Percentiles rank a stretch among this genome's conserved stretches.
Evolutionary conservation across 441 rosid genomes (phyloP).

Genomic region (Jatropha podagrica): DNA sequence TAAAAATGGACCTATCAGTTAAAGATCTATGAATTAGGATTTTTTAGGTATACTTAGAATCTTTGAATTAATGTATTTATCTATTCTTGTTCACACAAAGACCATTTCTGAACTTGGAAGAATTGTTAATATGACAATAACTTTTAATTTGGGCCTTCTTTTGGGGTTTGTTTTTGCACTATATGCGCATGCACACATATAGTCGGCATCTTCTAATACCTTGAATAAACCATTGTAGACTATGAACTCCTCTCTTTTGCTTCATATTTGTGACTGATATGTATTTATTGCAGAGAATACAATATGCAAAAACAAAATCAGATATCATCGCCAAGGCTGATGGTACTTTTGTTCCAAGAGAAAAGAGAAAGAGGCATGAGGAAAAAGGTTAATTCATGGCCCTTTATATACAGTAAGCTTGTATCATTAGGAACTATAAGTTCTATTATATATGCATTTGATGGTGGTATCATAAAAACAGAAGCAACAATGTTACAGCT

Average conservation of each 20-base stretch:
- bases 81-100: neutral
- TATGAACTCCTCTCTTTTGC: neutral
- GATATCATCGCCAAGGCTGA: conserved; percentile 92
- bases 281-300: conserved; percentile 62
- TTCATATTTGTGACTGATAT: neutral
- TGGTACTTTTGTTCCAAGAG: conserved; percentile 94
- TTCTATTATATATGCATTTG: neutral
- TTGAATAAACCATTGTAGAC: neutral
- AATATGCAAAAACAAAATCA: conserved; percentile 87
- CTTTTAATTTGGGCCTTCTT: neutral
- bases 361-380: conserved; percentile 86
- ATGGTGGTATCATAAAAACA: neutral
- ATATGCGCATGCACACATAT: neutral
- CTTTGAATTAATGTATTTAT: neutral
- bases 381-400: conserved; percentile 60
- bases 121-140: no score
- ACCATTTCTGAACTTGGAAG: neutral
- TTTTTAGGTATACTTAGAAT: neutral
- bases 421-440: neutral
- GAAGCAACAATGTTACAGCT: neutral
- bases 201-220: neutral
- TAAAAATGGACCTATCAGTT: neutral
- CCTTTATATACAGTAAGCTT: neutral
- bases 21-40: neutral
- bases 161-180: neutral